A percentile compares a stretch with the other conserved stretches of the same genome.
Conservation (phyloP, 2,329 filamentous ascomycete genomes). For the Verticillium tricorpus region DNA sequence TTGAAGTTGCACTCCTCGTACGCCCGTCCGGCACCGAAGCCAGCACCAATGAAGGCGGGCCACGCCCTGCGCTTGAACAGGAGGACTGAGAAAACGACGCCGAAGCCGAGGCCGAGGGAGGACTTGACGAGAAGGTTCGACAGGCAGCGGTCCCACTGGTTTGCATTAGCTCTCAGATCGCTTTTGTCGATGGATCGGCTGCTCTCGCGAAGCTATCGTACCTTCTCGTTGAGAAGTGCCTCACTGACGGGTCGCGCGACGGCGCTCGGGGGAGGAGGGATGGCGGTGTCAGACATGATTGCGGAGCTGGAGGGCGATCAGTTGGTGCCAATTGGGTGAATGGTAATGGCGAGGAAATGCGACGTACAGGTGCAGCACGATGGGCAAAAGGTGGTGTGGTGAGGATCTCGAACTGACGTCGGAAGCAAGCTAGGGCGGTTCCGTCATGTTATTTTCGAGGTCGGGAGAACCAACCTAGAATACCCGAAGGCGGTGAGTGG, state of each 20-base stretch:
- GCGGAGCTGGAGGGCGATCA: constrained; percentile 6
- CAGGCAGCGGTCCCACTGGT: constrained; percentile 95
- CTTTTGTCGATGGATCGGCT: neutral
- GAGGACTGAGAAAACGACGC: constrained; percentile 96
- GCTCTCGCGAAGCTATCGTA: constrained; percentile 35
- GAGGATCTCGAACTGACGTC: neutral
- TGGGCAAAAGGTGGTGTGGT: neutral
- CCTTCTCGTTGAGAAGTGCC: constrained; percentile 98
- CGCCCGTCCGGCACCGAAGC: constrained; percentile 91
- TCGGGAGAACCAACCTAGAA: constrained; percentile 28
- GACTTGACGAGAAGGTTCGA: constrained; percentile 97
- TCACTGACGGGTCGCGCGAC: constrained; percentile 89
- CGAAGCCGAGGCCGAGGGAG: constrained; percentile 90
- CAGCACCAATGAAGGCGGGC: constrained; percentile 91
- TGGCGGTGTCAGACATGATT: constrained; percentile 50
- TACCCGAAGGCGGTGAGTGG: constrained; percentile 39
- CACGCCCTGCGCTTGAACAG: constrained; percentile 97
- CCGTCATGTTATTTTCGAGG: constrained; percentile 15
- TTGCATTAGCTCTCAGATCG: neutral
- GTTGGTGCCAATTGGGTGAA: constrained; percentile 1
- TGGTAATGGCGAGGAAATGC: neutral
- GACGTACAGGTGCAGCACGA: neutral
- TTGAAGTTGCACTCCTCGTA: constrained; percentile 97
- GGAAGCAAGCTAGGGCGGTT: neutral
- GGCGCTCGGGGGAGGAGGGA: constrained; percentile 55